Base-by-base conservation (phyloP, 805 yeast species). In the Dipodascopsis tothii region DNA sequence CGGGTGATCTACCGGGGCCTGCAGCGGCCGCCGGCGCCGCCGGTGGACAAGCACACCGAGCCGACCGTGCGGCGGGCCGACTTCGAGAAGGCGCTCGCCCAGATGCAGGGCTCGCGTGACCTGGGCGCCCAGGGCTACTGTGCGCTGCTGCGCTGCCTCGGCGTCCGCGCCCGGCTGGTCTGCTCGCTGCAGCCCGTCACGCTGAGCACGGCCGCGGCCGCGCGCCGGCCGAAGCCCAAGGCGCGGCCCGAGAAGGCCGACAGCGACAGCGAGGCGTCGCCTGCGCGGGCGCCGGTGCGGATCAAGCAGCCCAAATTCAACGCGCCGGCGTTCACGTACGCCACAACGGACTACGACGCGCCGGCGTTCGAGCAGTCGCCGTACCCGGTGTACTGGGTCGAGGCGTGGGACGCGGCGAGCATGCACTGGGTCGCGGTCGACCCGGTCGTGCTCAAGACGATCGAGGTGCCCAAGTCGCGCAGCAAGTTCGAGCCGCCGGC, bases 131-230 rank as follows among this genome's bases (percentile, higher is more conserved):
- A 85, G 57, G 96, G 95, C 0, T 88, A 85, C 65, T 85, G 86
- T 14, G 77, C 84, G 0, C 56, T 90, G 1, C 60, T 86, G 35
- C 65, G 97, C 50, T 70, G 92, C 1, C 62, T 83, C 9, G 83
- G 81, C 1, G 65, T 92, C 9, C 72, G 78, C 34, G 79, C 90
- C 0, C 68, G 98, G 36, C 63, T 92, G 21, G 78, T 87, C 0
- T 80, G 81, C 55, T 88, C 96, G 0, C 57, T 88, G 25, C 98
- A 92, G 59, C 92, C 96, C 0, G 88, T 96, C 0, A 96, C 92
- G 59, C 84, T 79, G 52, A 80, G 87, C 0, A 50, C 60, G 5
- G 46, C 53, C 14, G 18, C 28, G 18, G 40, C 21, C 19, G 32
- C 37, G 9, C 6, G 23, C 3, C 4, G 19, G 14, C 9, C 39